Conservation (phyloP, 805 yeast species). For the Metschnikowia peoriensis region DNA sequence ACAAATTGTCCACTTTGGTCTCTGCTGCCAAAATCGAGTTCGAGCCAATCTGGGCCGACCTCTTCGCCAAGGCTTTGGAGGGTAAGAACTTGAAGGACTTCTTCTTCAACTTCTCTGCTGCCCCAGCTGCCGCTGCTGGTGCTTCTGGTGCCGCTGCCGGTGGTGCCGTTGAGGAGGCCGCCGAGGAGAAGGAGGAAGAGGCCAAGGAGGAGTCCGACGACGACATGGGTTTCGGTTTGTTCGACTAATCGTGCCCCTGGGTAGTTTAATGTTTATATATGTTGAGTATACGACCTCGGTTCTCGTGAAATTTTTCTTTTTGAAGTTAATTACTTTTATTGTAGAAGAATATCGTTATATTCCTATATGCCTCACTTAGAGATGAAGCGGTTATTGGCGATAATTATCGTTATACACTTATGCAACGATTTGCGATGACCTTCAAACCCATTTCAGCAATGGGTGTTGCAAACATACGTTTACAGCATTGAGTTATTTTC, state of each 20-base stretch:
- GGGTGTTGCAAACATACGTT: no score
- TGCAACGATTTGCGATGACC: no score
- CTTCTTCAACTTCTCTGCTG: constrained; percentile 49
- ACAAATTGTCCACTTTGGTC: constrained; percentile 43
- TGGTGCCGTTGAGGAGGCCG: constrained; percentile 73
- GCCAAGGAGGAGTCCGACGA: constrained; percentile 62
- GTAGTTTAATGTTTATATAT: constrained; percentile 7
- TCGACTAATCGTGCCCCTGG: constrained; percentile 71
- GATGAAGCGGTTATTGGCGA: no score
- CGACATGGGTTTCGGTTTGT: constrained; percentile 95
- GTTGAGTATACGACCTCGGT: constrained; percentile 6
- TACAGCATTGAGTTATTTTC: no score
- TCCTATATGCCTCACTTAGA: no score
- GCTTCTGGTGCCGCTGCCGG: constrained; percentile 85
- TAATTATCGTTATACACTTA: no score
- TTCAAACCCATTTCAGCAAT: no score
- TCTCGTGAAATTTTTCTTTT: neutral
- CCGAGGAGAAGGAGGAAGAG: constrained; percentile 63
- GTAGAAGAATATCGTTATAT: neutral
- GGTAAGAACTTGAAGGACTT: constrained; percentile 48
- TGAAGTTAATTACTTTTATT: neutral
- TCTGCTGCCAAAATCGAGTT: constrained; percentile 43
- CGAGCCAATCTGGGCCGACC: constrained; percentile 48
- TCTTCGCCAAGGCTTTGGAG: constrained; percentile 47
- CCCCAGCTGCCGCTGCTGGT: constrained; percentile 59